Evolutionary conservation across 495 filamentous ascomycete species (phyloP).

Genomic region (Podospora pseudoanserina): DNA sequence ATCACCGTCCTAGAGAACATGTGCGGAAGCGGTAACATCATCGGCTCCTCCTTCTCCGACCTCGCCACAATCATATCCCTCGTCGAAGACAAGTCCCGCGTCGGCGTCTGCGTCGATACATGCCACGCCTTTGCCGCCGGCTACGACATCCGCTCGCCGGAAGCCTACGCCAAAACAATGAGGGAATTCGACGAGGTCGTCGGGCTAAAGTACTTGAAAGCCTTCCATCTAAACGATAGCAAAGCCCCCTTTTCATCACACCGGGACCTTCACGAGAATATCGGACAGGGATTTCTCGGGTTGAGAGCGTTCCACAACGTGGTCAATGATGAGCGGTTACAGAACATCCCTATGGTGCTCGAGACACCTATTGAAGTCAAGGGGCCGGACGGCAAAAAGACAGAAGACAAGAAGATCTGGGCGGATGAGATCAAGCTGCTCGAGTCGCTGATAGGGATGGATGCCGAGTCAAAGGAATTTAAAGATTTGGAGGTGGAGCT

Average conservation of each 20-base stretch:
- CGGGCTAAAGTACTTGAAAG: constrained; percentile 73
- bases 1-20: constrained; percentile 90
- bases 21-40: constrained; percentile 84
- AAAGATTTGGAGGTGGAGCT: constrained; percentile 54
- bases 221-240: constrained; percentile 89
- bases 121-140: constrained; percentile 93
- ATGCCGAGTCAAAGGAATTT: constrained; percentile 68
- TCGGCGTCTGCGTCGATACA: constrained; percentile 94
- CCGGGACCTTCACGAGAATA: constrained; percentile 88
- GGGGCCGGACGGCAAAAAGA: constrained; percentile 49
- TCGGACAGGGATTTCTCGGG: constrained; percentile 88
- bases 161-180: constrained; percentile 69
- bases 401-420: constrained; percentile 74
- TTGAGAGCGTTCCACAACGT: constrained; percentile 86
- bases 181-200: constrained; percentile 73
- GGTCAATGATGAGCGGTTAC: constrained; percentile 75
- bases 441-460: constrained; percentile 81
- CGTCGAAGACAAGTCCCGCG: constrained; percentile 76
- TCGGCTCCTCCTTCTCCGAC: constrained; percentile 81
- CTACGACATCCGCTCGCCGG: constrained; percentile 77
- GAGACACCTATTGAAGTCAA: constrained; percentile 86
- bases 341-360: constrained; percentile 82
- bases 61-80: constrained; percentile 75
- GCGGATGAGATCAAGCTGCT: constrained; percentile 84
- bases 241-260: constrained; percentile 78